Percentiles rank a stretch among this genome's conserved stretches.
Evolutionary conservation across 140 eudicot genomes (phyloP).

Genomic region (Cichorium intybus): DNA sequence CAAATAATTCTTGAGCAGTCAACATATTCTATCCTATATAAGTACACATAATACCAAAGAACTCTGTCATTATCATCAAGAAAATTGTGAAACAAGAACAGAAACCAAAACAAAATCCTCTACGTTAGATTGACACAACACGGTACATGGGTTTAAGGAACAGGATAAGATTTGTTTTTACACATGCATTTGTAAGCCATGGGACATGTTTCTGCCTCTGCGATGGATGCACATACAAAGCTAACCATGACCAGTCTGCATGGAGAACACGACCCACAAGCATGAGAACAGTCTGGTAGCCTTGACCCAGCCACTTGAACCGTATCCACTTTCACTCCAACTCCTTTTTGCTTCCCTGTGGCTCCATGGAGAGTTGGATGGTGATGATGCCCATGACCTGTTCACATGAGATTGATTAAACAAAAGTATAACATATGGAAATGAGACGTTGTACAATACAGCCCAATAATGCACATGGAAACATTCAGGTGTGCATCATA

Average conservation of each 20-base stretch:
- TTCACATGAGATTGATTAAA: constrained; percentile 5
- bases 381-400: constrained; percentile 52
- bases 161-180: constrained; percentile 86
- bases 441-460: not conserved
- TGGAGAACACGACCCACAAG: constrained; percentile 95
- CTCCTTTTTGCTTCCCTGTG: constrained; percentile 25
- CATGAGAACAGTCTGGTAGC: constrained; percentile 89
- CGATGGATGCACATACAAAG: constrained; percentile 79
- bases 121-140: constrained; percentile 20
- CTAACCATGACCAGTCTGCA: constrained; percentile 89
- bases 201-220: constrained; percentile 96
- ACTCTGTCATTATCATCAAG: constrained; percentile 10
- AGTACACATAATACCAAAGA: constrained; percentile 1
- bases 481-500: not conserved
- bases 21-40: not conserved
- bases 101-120: constrained; percentile 32
- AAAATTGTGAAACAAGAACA: constrained; percentile 1
- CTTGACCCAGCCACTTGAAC: constrained; percentile 72
- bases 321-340: constrained; percentile 31
- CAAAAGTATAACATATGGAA: not conserved
- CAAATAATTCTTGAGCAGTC: not conserved
- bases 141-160: constrained; percentile 42
- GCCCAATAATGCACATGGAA: not conserved
- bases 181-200: constrained; percentile 97
- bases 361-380: constrained; percentile 29